Evolutionary conservation across 2,329 filamentous ascomycete genomes (phyloP).

Genomic region (Beauveria varroae): DNA sequence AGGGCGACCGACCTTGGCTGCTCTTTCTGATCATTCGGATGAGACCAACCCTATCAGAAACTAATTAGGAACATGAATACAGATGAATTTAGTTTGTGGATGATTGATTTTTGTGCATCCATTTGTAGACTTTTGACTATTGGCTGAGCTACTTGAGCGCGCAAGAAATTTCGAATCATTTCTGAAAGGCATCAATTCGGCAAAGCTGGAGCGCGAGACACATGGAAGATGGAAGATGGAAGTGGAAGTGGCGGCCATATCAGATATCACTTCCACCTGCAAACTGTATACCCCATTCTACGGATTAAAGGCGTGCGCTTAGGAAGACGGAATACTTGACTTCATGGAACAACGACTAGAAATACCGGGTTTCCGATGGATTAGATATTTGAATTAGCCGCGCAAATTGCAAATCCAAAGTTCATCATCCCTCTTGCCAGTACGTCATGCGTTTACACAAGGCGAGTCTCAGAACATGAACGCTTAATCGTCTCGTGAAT

Average conservation of each 20-base stretch:
- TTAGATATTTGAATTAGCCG: background rate
- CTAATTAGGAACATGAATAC: no score
- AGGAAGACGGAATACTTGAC: constrained; percentile 49
- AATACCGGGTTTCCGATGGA: background rate
- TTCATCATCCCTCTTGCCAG: background rate
- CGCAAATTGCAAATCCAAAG: background rate
- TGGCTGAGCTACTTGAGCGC: constrained; percentile 19
- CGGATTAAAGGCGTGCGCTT: constrained; percentile 43
- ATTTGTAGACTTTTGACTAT: constrained; percentile 17
- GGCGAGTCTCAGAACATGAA: background rate
- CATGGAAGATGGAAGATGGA: constrained; percentile 16
- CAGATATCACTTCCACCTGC: constrained; percentile 56
- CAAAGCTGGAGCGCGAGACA: constrained; percentile 20
- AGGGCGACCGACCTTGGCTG: background rate
- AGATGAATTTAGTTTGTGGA: no score
- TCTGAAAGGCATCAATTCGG: constrained; percentile 20
- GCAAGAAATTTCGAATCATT: constrained; percentile 24
- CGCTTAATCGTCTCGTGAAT: no score
- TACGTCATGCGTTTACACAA: background rate
- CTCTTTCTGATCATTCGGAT: no score
- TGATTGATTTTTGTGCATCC: no score
- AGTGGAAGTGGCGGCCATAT: no score
- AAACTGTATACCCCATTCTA: constrained; percentile 49
- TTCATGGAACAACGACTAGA: background rate
- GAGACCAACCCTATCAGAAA: background rate